Base-by-base conservation (phyloP, 106 monocot genomes). In the Dioscorea zingiberensis region DNA sequence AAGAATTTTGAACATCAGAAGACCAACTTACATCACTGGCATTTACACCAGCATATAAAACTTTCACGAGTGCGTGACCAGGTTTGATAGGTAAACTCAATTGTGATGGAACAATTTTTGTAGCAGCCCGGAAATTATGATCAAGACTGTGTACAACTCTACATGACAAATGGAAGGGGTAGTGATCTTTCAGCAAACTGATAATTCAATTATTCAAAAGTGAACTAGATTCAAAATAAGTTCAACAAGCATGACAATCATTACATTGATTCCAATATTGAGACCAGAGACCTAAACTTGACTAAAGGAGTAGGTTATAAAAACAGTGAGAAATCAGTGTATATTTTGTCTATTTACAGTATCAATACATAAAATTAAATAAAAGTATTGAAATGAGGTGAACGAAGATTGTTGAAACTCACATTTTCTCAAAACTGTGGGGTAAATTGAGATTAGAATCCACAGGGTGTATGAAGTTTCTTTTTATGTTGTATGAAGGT, bases 11-110 rank as follows among this genome's bases (percentile, higher is more conserved):
- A 38, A 38, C 10, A 15, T 19, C 2, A 51, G 51, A 51, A 13
- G 19, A 19, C 51, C 15, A 19, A 67, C 95, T 85, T 88, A 98
- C 97, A 82, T 98, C 97, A 82, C 97, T 98, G 21, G 97, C 97
- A 78, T 98, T 98, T 23, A 98, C 97, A 27, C 97, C 97, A 74
- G 88, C 97, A 77, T 92, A 98, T 68, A 98, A 73, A 61, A 98
- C 69, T 86, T 98, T 98, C 54, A 98, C 86, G 59, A 98, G 79
- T 32, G 88, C 88, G 76, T 86, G 75, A 9, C 84, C 63, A 48
- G 79, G 71, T 45, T 98, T 82, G 27, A 98, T 63, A 2, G 88
- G 88, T 24, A 88, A 73, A 58, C 59, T 84, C 70, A 98, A 63
- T 27, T 79, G 68, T 54, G 57, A 45, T 65, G 28, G 71, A 59